Evolutionary conservation across 441 rosid species (phyloP).

Genomic region (Macaranga tanarius): DNA sequence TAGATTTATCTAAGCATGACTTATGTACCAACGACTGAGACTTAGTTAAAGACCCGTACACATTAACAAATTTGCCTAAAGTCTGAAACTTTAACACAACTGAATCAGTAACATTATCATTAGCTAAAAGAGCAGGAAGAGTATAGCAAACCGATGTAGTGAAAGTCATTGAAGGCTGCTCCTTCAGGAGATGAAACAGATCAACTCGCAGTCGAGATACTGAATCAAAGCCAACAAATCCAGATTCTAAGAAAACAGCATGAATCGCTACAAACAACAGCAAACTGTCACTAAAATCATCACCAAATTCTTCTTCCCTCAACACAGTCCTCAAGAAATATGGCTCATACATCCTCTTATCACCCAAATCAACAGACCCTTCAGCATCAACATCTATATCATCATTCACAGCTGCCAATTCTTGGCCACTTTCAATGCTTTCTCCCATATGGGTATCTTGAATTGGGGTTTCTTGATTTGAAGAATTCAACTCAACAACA

Average conservation of each 20-base stretch:
- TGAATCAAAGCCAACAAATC: conserved; percentile 52
- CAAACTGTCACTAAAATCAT: conserved; percentile 38
- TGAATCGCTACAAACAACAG: conserved; percentile 57
- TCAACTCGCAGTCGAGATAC: conserved; percentile 35
- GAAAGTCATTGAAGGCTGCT: conserved; percentile 32
- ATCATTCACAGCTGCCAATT: conserved; percentile 1
- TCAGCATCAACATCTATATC: conserved; percentile 30
- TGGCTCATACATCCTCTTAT: conserved; percentile 44
- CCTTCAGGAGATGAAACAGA: conserved; percentile 44
- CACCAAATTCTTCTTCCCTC: conserved; percentile 50
- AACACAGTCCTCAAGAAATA: conserved; percentile 57
- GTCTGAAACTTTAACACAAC: conserved; percentile 53
- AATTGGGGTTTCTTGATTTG: not conserved
- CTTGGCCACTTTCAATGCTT: not conserved
- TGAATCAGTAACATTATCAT: conserved; percentile 27
- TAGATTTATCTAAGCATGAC: conserved; percentile 42
- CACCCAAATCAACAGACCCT: conserved; percentile 8
- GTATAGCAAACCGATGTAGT: conserved; percentile 52
- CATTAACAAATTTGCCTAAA: conserved; percentile 48
- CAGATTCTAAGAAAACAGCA: conserved; percentile 67
- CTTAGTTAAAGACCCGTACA: conserved; percentile 47
- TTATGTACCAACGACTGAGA: conserved; percentile 26
- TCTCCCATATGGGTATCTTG: not conserved
- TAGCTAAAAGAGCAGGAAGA: conserved; percentile 42
- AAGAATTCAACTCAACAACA: not conserved